Evolutionary conservation across 805 yeast species (phyloP).

Genomic region (Cyberlindnera nakhonratchasimensis): DNA sequence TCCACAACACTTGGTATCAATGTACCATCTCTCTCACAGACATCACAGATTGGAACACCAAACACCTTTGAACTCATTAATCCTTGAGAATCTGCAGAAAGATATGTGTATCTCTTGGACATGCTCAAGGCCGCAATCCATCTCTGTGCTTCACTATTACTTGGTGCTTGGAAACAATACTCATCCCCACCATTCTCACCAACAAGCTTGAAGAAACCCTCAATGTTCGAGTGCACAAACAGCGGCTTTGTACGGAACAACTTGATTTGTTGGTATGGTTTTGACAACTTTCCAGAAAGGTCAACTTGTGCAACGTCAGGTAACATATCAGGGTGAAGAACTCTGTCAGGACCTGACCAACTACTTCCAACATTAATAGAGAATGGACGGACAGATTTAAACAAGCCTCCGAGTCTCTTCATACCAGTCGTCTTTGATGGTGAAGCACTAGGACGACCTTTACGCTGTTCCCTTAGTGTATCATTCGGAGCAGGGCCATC

Average conservation of each 20-base stretch:
- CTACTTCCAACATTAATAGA: constrained; percentile 45
- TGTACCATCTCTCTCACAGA: constrained; percentile 69
- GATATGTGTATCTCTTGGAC: constrained; percentile 40
- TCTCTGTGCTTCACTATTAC: constrained; percentile 59
- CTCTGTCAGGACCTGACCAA: constrained; percentile 40
- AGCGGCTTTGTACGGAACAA: constrained; percentile 39
- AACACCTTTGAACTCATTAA: constrained; percentile 54
- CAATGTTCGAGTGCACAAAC: constrained; percentile 35
- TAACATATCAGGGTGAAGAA: constrained; percentile 50
- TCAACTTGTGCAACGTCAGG: constrained; percentile 50
- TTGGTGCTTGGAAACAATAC: constrained; percentile 62
- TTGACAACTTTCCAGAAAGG: constrained; percentile 35
- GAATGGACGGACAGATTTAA: constrained; percentile 58
- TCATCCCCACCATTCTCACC: constrained; percentile 46
- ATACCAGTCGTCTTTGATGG: constrained; percentile 28
- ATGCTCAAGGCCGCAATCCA: constrained; percentile 57
- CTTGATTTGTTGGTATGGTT: constrained; percentile 47
- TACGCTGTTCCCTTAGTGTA: constrained; percentile 17
- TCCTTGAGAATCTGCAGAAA: constrained; percentile 39
- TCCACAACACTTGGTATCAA: constrained; percentile 64
- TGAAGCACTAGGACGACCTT: constrained; percentile 18
- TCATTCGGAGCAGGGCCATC: constrained; percentile 14
- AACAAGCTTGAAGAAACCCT: constrained; percentile 42
- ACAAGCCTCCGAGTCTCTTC: constrained; percentile 54
- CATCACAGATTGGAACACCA: constrained; percentile 78